Conservation (phyloP, 495 filamentous ascomycete species). For the Penicillium salamii region DNA sequence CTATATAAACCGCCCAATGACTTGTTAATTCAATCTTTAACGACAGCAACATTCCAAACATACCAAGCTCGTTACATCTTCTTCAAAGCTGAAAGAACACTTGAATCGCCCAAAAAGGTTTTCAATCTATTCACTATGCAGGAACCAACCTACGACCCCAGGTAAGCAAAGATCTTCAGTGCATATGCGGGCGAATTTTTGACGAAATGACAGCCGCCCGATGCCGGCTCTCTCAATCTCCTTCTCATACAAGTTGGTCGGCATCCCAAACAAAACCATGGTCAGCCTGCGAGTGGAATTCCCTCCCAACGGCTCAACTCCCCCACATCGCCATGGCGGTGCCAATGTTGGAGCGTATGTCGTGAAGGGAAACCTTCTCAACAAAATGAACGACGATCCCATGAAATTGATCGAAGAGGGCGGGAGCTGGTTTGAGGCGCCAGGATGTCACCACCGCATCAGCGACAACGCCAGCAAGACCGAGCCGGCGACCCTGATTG, state of each 20-base stretch:
- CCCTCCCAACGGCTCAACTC: slow-evolving; percentile 39
- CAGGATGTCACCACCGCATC: slow-evolving; percentile 42
- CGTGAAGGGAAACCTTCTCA: slow-evolving; percentile 27
- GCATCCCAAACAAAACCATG: slow-evolving; percentile 32
- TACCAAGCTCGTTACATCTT: too few relatives aligned
- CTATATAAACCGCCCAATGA: neutral
- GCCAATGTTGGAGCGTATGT: slow-evolving; percentile 33
- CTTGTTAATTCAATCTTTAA: too few relatives aligned
- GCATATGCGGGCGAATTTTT: neutral
- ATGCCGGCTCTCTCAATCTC: slow-evolving; percentile 24
- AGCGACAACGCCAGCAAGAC: slow-evolving; percentile 39
- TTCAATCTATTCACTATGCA: slow-evolving; percentile 11
- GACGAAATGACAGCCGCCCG: slow-evolving; percentile 17
- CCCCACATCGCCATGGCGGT: slow-evolving; percentile 40
- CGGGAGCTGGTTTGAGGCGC: slow-evolving; percentile 40
- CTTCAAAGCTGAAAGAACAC: too few relatives aligned
- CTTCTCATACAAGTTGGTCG: slow-evolving; percentile 30
- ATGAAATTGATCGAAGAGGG: slow-evolving; percentile 23
- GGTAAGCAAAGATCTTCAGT: neutral
- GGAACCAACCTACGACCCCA: slow-evolving; percentile 20
- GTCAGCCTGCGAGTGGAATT: slow-evolving; percentile 31
- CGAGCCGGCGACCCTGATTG: slow-evolving; percentile 29
- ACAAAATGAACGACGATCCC: slow-evolving; percentile 43
- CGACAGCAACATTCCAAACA: too few relatives aligned
- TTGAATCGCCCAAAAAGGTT: too few relatives aligned